These are phyloP conservation scores for Eruca vesicaria DNA, from an alignment of 441 rosid genomes.

Conservation along the genomic window DNA sequence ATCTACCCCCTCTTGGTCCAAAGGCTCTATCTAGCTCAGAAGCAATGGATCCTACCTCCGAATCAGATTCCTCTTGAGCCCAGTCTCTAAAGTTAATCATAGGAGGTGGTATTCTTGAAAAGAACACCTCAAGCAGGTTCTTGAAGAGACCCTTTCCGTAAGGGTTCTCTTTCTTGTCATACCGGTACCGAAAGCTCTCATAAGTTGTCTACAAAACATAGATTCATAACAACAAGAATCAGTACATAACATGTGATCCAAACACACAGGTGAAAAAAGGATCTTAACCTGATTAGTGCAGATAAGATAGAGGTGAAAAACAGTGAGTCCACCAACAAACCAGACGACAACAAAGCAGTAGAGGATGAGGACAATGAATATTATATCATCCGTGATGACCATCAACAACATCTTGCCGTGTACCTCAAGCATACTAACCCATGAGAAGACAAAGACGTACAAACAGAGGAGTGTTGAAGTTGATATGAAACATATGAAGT, in stretches of 20 bases:
- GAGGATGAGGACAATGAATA: conserved; percentile 51
- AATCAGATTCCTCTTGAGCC: conserved; percentile 44
- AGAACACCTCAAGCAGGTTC: conserved; percentile 60
- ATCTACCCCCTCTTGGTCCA: conserved; percentile 39
- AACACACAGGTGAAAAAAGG: conserved; percentile 3
- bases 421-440: conserved; percentile 55
- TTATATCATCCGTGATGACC: conserved; percentile 40
- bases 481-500: conserved; percentile 68
- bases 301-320: conserved; percentile 72
- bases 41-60: conserved; percentile 30
- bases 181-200: conserved; percentile 74
- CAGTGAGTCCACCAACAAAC: conserved; percentile 87
- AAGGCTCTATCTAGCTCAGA: conserved; percentile 39
- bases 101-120: conserved; percentile 51
- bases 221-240: neutral
- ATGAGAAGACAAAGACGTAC: conserved; percentile 72
- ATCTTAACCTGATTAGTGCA: conserved; percentile 70
- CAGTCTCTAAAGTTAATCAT: conserved; percentile 55
- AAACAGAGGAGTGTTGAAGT: conserved; percentile 64
- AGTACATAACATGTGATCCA: neutral
- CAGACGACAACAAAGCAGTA: conserved; percentile 73
- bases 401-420: conserved; percentile 40
- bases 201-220: conserved; percentile 56
- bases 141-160: conserved; percentile 45
- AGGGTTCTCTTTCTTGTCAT: conserved; percentile 74